Conservation (phyloP, 2,329 filamentous ascomycete genomes). For the Lachnellula arida region DNA sequence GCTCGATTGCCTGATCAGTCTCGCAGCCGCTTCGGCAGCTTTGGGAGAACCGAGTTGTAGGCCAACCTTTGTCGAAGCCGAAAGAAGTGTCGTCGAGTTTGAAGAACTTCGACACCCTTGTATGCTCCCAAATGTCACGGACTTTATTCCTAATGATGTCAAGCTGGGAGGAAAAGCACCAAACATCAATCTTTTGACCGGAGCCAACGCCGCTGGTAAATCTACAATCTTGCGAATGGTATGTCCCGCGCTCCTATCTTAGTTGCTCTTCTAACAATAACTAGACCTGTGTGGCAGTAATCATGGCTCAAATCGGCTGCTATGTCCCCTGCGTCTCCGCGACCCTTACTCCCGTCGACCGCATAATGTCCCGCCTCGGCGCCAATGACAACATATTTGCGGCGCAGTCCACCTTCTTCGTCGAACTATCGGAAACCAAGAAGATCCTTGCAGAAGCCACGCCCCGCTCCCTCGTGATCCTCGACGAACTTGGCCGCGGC, state of each 20-base stretch:
- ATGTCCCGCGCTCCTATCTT: conserved; percentile 31
- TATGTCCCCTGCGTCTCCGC: conserved; percentile 82
- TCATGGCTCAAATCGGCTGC: conserved; percentile 95
- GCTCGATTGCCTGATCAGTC: conserved; percentile 88
- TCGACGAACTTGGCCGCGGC: conserved; percentile 92
- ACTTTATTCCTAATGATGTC: conserved; percentile 96
- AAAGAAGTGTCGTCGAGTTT: conserved; percentile 86
- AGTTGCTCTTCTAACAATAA: conserved; percentile 12
- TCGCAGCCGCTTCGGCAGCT: conserved; percentile 81
- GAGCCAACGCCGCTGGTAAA: conserved; percentile 95
- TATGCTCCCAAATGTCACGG: conserved; percentile 80
- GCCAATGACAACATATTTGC: conserved; percentile 99
- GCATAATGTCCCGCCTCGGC: conserved; percentile 96
- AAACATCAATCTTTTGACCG: conserved; percentile 88
- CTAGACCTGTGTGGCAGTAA: conserved; percentile 88
- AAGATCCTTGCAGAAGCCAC: conserved; percentile 96
- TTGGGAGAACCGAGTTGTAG: conserved; percentile 85
- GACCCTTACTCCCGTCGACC: conserved; percentile 82
- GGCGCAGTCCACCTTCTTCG: conserved; percentile 96
- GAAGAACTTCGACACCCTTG: conserved; percentile 91
- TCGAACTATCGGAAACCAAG: conserved; percentile 94
- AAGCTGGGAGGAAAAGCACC: conserved; percentile 73
- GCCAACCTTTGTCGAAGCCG: conserved; percentile 78
- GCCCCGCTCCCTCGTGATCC: conserved; percentile 87
- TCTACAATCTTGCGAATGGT: conserved; percentile 95